Conservation (phyloP, 352 stramenopile genomes). For the Phytophthora pinifolia region DNA sequence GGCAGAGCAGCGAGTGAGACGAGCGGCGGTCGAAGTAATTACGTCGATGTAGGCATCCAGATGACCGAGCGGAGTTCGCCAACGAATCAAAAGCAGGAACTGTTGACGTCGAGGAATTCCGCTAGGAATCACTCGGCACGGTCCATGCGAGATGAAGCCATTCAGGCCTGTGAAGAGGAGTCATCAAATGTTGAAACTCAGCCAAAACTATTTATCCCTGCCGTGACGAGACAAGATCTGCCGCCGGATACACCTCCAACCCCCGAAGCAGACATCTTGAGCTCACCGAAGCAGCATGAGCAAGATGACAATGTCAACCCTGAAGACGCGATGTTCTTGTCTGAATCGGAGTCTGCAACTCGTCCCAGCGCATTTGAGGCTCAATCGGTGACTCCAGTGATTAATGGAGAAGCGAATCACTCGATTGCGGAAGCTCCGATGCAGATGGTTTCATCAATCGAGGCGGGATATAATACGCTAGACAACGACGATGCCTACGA, state of each 20-base stretch:
- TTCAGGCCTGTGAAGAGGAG: neutral
- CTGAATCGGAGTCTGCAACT: neutral
- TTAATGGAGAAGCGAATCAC: neutral
- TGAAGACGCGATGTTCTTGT: neutral
- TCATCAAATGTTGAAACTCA: neutral
- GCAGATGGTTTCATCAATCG: neutral
- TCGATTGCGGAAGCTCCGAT: neutral
- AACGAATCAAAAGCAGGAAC: neutral
- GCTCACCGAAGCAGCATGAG: neutral
- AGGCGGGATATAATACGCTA: neutral
- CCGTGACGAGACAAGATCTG: neutral
- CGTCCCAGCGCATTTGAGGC: neutral
- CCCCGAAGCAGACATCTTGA: neutral
- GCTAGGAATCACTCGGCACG: neutral
- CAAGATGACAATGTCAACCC: neutral
- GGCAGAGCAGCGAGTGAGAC: constrained; percentile 5
- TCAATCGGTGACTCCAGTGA: neutral
- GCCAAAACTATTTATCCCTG: neutral
- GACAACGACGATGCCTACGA: constrained; percentile 12
- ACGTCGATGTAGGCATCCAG: constrained; percentile 12
- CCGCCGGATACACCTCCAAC: neutral
- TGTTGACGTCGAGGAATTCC: neutral
- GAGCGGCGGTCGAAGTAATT: neutral
- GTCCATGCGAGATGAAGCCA: constrained; percentile 12
- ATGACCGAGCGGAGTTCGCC: constrained; percentile 6